These are phyloP conservation scores for Aphanoascus verrucosus DNA, from an alignment of 2,329 filamentous ascomycete species.

Conservation along the genomic window DNA sequence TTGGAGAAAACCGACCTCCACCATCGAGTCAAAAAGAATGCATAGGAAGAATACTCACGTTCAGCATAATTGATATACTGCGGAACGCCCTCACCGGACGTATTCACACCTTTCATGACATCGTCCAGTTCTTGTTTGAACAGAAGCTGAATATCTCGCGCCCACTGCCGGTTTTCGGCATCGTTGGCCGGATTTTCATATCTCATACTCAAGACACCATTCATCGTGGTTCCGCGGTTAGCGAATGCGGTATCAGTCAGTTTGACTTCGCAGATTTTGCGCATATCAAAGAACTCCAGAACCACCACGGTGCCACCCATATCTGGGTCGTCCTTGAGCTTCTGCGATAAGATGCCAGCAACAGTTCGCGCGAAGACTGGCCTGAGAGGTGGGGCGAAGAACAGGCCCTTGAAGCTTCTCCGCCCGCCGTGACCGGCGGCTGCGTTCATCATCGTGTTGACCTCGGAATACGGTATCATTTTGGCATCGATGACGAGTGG, in stretches of 20 bases:
- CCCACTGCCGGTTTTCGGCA: slow-evolving; percentile 26
- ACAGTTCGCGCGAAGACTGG: slow-evolving; percentile 23
- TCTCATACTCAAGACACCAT: slow-evolving; percentile 29
- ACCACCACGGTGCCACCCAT: slow-evolving; percentile 23
- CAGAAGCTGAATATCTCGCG: slow-evolving; percentile 24
- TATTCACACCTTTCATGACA: slow-evolving; percentile 1
- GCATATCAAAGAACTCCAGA: slow-evolving; percentile 33
- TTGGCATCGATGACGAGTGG: slow-evolving; percentile 25
- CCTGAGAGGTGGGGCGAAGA: slow-evolving; percentile 30
- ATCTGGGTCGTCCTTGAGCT: slow-evolving; percentile 20
- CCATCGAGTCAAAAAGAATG: too few species aligned
- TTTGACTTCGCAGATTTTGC: slow-evolving; percentile 24
- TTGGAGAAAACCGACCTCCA: slow-evolving; percentile 17
- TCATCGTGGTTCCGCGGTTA: slow-evolving; percentile 33
- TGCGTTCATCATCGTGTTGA: slow-evolving; percentile 28
- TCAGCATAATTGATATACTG: slow-evolving; percentile 29
- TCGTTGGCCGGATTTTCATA: slow-evolving; percentile 31
- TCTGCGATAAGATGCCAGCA: slow-evolving; percentile 21
- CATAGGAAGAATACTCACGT: slow-evolving; percentile 11
- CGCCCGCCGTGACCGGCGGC: slow-evolving; percentile 24
- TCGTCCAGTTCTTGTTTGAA: slow-evolving; percentile 23
- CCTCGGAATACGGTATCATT: slow-evolving; percentile 29
- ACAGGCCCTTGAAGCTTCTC: slow-evolving; percentile 31
- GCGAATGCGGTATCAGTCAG: slow-evolving; percentile 33
- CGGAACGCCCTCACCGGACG: slow-evolving; percentile 18